A percentile compares a stretch with the other conserved stretches of the same genome.
Evolutionary conservation across 78 protist genomes (phyloP).

Genomic region (Protostelium mycophagum): DNA sequence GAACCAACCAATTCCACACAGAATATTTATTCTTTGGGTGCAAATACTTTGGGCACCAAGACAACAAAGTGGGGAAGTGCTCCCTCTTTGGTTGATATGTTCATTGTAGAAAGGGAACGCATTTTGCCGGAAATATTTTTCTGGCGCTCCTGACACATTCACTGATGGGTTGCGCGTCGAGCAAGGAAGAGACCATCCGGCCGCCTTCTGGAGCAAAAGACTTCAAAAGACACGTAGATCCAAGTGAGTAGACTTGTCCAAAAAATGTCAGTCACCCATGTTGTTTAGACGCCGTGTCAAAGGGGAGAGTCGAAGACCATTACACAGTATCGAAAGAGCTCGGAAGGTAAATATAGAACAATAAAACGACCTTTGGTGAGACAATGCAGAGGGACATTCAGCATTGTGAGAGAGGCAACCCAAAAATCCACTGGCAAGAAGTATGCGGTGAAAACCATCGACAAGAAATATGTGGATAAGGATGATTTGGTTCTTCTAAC

Average conservation of each 20-base stretch:
- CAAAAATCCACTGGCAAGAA: conserved; percentile 33
- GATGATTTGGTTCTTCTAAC: conserved; percentile 29
- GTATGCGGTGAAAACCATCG: conserved; percentile 48
- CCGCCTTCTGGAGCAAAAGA: neutral
- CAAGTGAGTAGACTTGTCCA: neutral
- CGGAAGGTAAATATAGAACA: conserved; percentile 14
- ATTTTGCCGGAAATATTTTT: too few species aligned
- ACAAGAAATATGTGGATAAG: conserved; percentile 43
- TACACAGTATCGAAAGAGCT: conserved; percentile 51
- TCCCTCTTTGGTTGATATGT: neutral
- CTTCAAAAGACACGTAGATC: neutral
- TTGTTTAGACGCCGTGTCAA: conserved; percentile 38
- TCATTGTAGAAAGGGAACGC: neutral
- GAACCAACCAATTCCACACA: neutral
- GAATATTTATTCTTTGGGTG: too few species aligned
- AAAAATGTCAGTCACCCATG: neutral
- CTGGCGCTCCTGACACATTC: neutral
- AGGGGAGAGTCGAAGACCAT: conserved; percentile 51
- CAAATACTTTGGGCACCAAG: too few species aligned
- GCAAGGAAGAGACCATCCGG: neutral
- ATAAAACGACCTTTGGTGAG: neutral
- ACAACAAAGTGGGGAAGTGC: neutral
- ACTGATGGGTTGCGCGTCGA: neutral
- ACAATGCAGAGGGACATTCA: conserved; percentile 50
- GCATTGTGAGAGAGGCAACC: conserved; percentile 49